Conservation (phyloP, 108 stramenopile genomes). For the Bacterosira constricta region DNA sequence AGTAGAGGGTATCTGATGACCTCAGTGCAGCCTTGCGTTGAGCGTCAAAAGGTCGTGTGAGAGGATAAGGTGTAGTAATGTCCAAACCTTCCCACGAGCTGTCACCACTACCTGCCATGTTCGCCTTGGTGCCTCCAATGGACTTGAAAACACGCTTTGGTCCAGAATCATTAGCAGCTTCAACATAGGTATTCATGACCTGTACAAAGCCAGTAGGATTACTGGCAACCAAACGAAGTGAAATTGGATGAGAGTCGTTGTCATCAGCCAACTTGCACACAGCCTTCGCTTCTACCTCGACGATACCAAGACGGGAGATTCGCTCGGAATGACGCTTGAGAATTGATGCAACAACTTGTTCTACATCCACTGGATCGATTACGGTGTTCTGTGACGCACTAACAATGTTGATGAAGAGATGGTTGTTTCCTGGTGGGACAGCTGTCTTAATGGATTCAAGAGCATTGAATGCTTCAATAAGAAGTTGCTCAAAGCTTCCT, state of each 20-base stretch:
- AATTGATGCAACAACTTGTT: conserved; percentile 86
- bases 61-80: conserved; percentile 88
- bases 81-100: conserved; percentile 89
- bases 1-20: conserved; percentile 90
- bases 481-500: conserved; percentile 85
- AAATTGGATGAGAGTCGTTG: conserved; percentile 79
- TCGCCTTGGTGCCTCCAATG: conserved; percentile 89
- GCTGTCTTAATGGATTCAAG: conserved; percentile 74
- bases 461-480: conserved; percentile 94
- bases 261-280: conserved; percentile 77
- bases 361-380: conserved; percentile 85
- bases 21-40: conserved; percentile 88
- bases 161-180: conserved; percentile 80
- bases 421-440: conserved; percentile 78
- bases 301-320: conserved; percentile 85
- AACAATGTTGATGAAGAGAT: conserved; percentile 96
- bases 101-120: conserved; percentile 80
- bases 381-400: conserved; percentile 83
- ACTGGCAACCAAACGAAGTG: conserved; percentile 92
- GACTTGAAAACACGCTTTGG: conserved; percentile 77
- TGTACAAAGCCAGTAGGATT: conserved; percentile 98
- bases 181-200: conserved; percentile 95
- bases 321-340: conserved; percentile 86
- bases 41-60: conserved; percentile 90
- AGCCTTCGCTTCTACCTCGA: conserved; percentile 92